Base-by-base conservation (phyloP, 2,329 filamentous ascomycete genomes). In the Chlorencoelia australis region DNA sequence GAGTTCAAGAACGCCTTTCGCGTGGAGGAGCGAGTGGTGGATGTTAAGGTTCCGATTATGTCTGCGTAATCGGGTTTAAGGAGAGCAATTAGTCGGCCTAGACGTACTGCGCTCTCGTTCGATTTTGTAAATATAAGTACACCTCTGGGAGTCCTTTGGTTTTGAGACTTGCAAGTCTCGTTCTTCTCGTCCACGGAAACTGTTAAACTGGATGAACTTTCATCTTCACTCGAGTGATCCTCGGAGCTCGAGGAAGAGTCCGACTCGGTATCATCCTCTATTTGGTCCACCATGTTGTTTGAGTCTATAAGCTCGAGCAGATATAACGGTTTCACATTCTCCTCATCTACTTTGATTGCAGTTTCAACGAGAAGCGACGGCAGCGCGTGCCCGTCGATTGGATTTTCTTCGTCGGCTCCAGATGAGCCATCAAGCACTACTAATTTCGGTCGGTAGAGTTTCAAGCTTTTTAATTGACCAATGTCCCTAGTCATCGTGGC, bases 401-500 rank as follows among this genome's bases (percentile, higher is more conserved):
- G 22, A 11, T 56, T 51, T 1, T 51, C 54, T 17, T 49, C 45
- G 4, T 38, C 31, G 21, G 59, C 54, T 34, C 49, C 46, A 0
- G 43, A 37, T 16, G 52, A 55, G 2, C 49, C 74, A 43, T 88
- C 81, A 10, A 94, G 69, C 1, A 86, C 71, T 1, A 95, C 71
- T 30, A 95, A 64, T 41, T 73, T 81, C 3, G 91, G 89, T 35
- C 82, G 69, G 18, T 69, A 67, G 19, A 96, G 66, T 41, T 73
- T 80, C 24, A 96, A 60, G 1, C 76, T 79, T 37, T 74, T 80
- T 14, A 96, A 64, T 42, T 91, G 79, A 22, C 82, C 83, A 31
- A 94, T 65, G 53, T 96, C 87, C 39, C 78, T 73, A 2, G 88
- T 94, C 75, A 96, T 86, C 0, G 89, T 95, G 5, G 89, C 91